These are phyloP conservation scores for Pyrenophora tritici-repentis DNA, from an alignment of 2,329 filamentous ascomycete species.

Conservation along the genomic window DNA sequence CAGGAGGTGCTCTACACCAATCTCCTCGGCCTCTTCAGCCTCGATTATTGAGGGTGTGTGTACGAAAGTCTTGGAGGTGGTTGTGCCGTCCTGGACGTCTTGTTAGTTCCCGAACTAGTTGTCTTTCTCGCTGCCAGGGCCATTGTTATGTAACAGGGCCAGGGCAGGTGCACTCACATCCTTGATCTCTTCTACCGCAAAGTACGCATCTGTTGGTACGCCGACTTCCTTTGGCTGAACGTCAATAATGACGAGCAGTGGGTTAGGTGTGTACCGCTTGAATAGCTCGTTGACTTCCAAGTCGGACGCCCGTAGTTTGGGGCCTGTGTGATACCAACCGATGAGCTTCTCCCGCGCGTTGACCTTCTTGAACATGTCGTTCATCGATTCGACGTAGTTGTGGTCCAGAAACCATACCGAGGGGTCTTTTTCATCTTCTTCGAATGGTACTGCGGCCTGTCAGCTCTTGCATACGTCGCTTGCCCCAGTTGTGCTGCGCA, in stretches of 20 bases:
- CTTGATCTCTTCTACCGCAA: constrained; percentile 99
- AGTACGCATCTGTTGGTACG: constrained; percentile 97
- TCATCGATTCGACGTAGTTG: constrained; percentile 99
- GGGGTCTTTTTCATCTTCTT: constrained; percentile 98
- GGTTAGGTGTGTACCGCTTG: constrained; percentile 98
- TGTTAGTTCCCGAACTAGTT: neutral
- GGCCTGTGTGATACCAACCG: constrained; percentile 99
- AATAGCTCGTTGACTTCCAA: constrained; percentile 99
- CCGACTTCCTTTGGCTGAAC: constrained; percentile 98
- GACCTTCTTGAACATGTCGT: constrained; percentile 99
- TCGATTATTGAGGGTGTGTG: constrained; percentile 98
- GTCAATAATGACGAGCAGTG: constrained; percentile 95
- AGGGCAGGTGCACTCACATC: constrained; percentile 67
- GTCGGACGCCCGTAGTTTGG: constrained; percentile 94
- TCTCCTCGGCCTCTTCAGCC: constrained; percentile 98
- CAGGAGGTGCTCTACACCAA: constrained; percentile 95
- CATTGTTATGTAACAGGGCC: neutral
- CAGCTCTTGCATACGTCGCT: constrained; percentile 24
- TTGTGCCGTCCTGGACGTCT: constrained; percentile 80
- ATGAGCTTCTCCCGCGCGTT: constrained; percentile 98
- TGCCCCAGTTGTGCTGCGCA: neutral
- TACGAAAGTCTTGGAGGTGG: constrained; percentile 95
- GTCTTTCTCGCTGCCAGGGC: neutral
- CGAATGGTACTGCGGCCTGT: constrained; percentile 77
- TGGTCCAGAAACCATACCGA: constrained; percentile 99